Evolutionary conservation across 192 early-diverging fungal species (phyloP), one percentile per base, ranked within the genome.

Genomic region (Entomortierella beljakovae): DNA sequence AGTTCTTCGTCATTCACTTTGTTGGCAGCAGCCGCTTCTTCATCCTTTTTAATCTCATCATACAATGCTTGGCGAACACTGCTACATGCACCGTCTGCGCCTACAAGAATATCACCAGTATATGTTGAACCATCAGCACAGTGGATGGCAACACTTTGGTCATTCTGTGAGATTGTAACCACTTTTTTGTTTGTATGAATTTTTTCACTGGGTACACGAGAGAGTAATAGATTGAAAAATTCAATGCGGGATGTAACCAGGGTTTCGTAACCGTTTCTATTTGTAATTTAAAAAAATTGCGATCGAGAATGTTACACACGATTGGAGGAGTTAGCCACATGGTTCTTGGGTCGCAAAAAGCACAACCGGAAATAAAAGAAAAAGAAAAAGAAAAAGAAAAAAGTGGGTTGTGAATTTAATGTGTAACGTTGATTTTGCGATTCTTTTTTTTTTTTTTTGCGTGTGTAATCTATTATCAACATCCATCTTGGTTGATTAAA

Each of bases 51-150:
- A 57, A 66, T 56, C 29, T 66, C 49, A 7, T 58, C 34, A 37
- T 74, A 74, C 5, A 74, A 57, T 16, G 40, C 49, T 23, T 54
- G 11, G 7, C 71, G 71, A 29, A 66, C 64, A 29, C 48, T 50
- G 51, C 71, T 74, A 32, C 66, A 60, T 2, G 48, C 28, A 1
- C 71, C 71, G 55, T 74, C 71, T 6, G 71, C 71, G 10, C 71
- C 71, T 3, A 74, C 46, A 31, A 74, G 71, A 20, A 74, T 59
- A 23, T 74, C 71, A 23, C 57, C 71, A 1, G 62, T 60, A 15
- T 74, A 74, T 1, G 64, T 52, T 22, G 42, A 52, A 3, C 57
- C 32, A 32, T 74, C 71, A 25, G 57, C 63, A 33, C 71, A 74
- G 38, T 56, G 52, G 64, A 74, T 66, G 18, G 57, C 66, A 32